Conservation (phyloP, 176 grass and related monocot species). For the Oryza coarctata region DNA sequence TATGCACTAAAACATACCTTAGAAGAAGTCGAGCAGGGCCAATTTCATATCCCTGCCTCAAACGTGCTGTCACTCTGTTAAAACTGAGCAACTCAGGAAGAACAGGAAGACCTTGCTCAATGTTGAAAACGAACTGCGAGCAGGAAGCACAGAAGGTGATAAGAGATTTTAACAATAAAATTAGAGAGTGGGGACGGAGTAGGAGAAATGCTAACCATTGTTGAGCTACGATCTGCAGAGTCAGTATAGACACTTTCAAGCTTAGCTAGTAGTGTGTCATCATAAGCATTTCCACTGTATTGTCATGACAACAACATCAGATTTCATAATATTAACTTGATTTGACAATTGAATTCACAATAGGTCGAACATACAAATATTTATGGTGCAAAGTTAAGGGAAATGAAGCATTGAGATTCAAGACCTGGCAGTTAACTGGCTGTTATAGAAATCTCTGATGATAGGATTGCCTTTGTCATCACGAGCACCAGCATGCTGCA, state of each 20-base stretch:
- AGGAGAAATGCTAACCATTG: conserved; percentile 59
- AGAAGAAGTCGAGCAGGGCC: conserved; percentile 78
- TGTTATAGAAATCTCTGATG: conserved; percentile 88
- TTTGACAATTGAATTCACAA: neutral
- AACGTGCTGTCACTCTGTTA: conserved; percentile 73
- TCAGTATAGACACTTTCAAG: conserved; percentile 92
- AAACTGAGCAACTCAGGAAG: conserved; percentile 86
- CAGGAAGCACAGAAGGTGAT: conserved; percentile 23
- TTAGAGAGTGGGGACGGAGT: neutral
- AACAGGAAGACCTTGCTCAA: conserved; percentile 87
- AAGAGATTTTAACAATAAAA: conserved; percentile 1
- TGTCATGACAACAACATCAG: conserved; percentile 22
- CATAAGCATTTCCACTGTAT: conserved; percentile 83
- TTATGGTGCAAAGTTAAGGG: conserved; percentile 24
- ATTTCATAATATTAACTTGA: conserved; percentile 14
- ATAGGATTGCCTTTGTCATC: conserved; percentile 76
- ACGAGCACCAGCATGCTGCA: conserved; percentile 80
- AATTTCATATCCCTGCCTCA: conserved; percentile 70
- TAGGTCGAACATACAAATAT: neutral
- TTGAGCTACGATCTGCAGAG: conserved; percentile 78
- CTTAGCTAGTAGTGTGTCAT: conserved; percentile 80
- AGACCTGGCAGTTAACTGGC: conserved; percentile 95
- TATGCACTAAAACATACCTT: conserved; percentile 52
- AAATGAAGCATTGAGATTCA: conserved; percentile 16
- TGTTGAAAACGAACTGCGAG: conserved; percentile 75